Percentiles rank a stretch among this genome's conserved stretches.
Evolutionary conservation across 345 rosid genomes (phyloP).

Genomic region (Erucastrum elatum): DNA sequence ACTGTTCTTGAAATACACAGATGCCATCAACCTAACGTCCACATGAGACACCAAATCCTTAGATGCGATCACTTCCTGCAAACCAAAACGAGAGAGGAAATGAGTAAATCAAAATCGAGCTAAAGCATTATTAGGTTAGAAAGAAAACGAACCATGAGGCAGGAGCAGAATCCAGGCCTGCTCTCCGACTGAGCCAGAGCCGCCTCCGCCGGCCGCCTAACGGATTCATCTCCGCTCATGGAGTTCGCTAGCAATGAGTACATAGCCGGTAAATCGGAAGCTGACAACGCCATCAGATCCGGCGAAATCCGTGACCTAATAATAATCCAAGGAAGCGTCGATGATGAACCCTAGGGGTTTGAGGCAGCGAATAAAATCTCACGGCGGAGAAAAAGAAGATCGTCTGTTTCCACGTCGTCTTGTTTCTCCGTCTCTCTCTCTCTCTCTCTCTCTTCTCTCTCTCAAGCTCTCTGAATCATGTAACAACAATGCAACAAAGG

Average conservation of each 20-base stretch:
- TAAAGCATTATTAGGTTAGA: slow-evolving; percentile 22
- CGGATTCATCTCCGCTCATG: slow-evolving; percentile 79
- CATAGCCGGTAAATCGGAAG: slow-evolving; percentile 79
- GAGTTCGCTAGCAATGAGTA: slow-evolving; percentile 80
- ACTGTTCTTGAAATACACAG: slow-evolving; percentile 91
- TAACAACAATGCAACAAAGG: slow-evolving; percentile 11
- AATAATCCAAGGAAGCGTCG: slow-evolving; percentile 11
- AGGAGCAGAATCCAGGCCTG: slow-evolving; percentile 91
- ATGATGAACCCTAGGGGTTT: slow-evolving; percentile 31
- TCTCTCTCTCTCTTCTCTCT: neutral
- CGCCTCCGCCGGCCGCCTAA: slow-evolving; percentile 85
- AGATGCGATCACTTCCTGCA: slow-evolving; percentile 89
- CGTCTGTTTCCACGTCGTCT: slow-evolving; percentile 20
- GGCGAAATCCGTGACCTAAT: slow-evolving; percentile 37
- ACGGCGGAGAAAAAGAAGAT: slow-evolving; percentile 28
- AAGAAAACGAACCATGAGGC: slow-evolving; percentile 68
- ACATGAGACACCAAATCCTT: slow-evolving; percentile 83
- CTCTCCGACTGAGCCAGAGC: slow-evolving; percentile 87
- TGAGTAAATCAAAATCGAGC: slow-evolving; percentile 22
- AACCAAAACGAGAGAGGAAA: slow-evolving; percentile 21
- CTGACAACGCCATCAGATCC: slow-evolving; percentile 79
- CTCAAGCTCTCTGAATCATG: slow-evolving; percentile 1
- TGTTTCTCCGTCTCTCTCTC: slow-evolving; percentile 15
- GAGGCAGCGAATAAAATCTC: slow-evolving; percentile 20
- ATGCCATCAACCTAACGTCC: slow-evolving; percentile 88